Evolutionary conservation across 495 filamentous ascomycete genomes (phyloP).

Genomic region (Arthonia radiata): DNA sequence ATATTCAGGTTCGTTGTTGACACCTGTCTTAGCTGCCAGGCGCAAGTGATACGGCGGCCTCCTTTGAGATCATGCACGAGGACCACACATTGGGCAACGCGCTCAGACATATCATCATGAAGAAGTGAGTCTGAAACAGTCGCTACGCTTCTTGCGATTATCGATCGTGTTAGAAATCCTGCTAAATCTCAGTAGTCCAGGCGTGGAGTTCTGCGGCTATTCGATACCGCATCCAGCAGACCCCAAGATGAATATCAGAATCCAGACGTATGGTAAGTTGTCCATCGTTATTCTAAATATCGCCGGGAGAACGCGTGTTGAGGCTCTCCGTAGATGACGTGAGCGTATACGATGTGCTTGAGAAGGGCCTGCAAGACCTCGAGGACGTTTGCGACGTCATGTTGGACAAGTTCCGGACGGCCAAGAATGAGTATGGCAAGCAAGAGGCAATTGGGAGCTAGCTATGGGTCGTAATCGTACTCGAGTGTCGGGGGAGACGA

Average conservation of each 20-base stretch:
- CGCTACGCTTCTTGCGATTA: conserved; percentile 2
- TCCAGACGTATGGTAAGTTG: conserved; percentile 74
- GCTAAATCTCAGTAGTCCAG: conserved; percentile 29
- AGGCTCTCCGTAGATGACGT: conserved; percentile 34
- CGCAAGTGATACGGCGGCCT: conserved; percentile 23
- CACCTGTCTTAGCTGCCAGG: conserved; percentile 20
- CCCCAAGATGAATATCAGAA: conserved; percentile 82
- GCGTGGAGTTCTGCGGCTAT: conserved; percentile 94
- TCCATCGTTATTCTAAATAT: neutral
- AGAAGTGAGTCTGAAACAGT: conserved; percentile 40
- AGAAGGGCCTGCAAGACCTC: conserved; percentile 72
- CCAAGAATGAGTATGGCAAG: conserved; percentile 36
- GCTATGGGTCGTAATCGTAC: too few species aligned
- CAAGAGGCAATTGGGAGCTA: conserved; percentile 4
- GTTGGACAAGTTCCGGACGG: conserved; percentile 50
- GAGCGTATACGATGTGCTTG: conserved; percentile 56
- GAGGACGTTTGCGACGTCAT: conserved; percentile 84
- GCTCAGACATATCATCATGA: conserved; percentile 87
- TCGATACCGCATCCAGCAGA: conserved; percentile 95
- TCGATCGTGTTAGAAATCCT: conserved; percentile 1
- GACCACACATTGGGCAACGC: conserved; percentile 93
- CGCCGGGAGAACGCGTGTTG: conserved; percentile 3
- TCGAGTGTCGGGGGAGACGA: too few species aligned
- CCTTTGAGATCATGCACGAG: conserved; percentile 76
- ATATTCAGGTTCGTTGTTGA: conserved; percentile 58